Evolutionary conservation across 2,329 filamentous ascomycete genomes (phyloP), one percentile per base, ranked within the genome.

Genomic region (Stenocarpella maydis): DNA sequence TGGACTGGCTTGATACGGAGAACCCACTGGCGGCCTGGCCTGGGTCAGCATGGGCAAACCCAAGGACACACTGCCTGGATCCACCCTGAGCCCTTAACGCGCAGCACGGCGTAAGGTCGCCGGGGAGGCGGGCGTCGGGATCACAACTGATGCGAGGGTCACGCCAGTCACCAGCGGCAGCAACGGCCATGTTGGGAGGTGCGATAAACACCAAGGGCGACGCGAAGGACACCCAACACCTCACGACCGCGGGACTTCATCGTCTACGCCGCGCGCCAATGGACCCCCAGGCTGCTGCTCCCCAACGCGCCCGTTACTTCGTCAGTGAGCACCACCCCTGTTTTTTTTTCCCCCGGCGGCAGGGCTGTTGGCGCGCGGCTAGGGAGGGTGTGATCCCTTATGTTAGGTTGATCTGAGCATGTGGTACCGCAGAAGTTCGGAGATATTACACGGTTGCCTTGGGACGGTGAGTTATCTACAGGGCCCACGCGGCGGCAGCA

Each of bases 61-160:
- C 1, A 75, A 78, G 7, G 88, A 90, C 65, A 94, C 92, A 1
- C n/a, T n/a, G 92, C 92, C 0, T 92, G 95, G 78, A 91, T 95
- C 1, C 92, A 95, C 75, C 92, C 92, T 0, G 92, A 89, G 74
- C 87, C 90, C 8, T 95, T 94, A 77, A 94, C 92, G 0, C 92
- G 88, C 0, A 86, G 87, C 24, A 93, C 94, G 85, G 90, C 90
- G n/a, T 4, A 82, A 86, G 65, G 81, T 94, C 15, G 91, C 92
- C 0, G 82, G 87, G 71, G 90, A 92, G 50, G 83, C 83, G 67
- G 88, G 88, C 2, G 87, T 82, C 75, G 85, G 86, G 17, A 83
- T 93, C 52, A 68, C 78, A 15, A 78, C 77, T 5, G 77, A 76
- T 10, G 77, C 77, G 3, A 72, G 75, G 17, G 76, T 76, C 12